A percentile compares a stretch with the other conserved stretches of the same genome.
Evolutionary conservation across 768 basidiomycete species (phyloP).

Genomic region (Rhizopogon sp.): DNA sequence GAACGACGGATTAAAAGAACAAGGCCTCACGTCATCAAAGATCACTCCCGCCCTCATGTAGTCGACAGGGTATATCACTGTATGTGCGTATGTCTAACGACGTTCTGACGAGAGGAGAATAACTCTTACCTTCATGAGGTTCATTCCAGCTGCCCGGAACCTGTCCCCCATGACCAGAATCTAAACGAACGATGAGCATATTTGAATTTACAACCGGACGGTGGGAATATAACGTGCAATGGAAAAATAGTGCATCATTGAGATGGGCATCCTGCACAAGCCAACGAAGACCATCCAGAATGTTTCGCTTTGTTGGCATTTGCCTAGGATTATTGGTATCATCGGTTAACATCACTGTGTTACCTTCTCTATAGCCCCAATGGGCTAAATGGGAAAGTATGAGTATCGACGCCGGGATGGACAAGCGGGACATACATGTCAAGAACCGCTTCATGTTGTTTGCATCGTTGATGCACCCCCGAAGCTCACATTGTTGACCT

Average conservation of each 20-base stretch:
- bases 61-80: conserved; percentile 88
- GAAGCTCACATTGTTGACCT: conserved; percentile 57
- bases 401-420: not conserved
- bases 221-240: conserved; percentile 37
- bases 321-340: conserved; percentile 36
- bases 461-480: conserved; percentile 82
- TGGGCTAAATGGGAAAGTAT: conserved; percentile 19
- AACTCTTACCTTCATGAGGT: conserved; percentile 61
- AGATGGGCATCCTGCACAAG: conserved; percentile 63
- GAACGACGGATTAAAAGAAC: not conserved
- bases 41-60: conserved; percentile 74
- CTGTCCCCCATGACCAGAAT: conserved; percentile 97
- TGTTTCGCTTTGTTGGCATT: conserved; percentile 49
- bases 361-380: conserved; percentile 45
- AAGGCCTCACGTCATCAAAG: conserved; percentile 60
- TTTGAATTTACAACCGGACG: not conserved
- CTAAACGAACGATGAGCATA: conserved; percentile 27
- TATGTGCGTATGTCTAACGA: not conserved
- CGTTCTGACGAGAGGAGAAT: not conserved
- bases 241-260: conserved; percentile 76
- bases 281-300: conserved; percentile 57
- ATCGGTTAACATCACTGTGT: conserved; percentile 56
- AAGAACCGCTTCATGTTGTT: conserved; percentile 65
- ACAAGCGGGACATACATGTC: conserved; percentile 37
- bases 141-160: conserved; percentile 72